Conservation (phyloP, 116 monocot species). For the Iris pallida region DNA sequence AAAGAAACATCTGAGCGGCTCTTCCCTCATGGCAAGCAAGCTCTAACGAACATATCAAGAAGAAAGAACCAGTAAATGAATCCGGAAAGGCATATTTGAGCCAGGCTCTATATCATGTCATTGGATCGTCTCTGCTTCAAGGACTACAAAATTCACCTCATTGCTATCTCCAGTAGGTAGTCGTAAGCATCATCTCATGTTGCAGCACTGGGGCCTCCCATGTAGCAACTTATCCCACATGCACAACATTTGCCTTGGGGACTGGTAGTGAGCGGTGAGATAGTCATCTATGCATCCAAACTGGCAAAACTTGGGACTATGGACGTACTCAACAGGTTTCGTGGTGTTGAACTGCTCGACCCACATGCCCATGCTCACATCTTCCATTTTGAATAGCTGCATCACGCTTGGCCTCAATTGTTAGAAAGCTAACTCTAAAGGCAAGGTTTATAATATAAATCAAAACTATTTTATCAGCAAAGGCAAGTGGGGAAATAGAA, state of each 20-base stretch:
- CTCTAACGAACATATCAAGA: background rate
- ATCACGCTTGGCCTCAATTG: background rate
- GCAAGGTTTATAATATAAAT: background rate
- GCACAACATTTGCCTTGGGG: constrained; percentile 55
- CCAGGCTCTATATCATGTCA: background rate
- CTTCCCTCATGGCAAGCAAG: background rate
- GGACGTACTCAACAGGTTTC: constrained; percentile 38
- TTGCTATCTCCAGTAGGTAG: background rate
- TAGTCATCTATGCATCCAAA: constrained; percentile 59
- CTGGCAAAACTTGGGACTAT: constrained; percentile 43
- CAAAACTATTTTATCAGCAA: background rate
- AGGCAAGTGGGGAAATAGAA: background rate
- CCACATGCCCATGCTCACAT: constrained; percentile 71
- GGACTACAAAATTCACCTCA: constrained; percentile 11
- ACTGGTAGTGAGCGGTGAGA: constrained; percentile 53
- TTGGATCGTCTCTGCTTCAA: background rate
- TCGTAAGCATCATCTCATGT: constrained; percentile 26
- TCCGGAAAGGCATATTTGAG: background rate
- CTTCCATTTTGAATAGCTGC: constrained; percentile 67
- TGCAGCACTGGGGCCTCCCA: constrained; percentile 50
- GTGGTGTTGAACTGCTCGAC: constrained; percentile 50
- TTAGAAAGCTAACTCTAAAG: background rate
- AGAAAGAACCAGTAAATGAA: constrained; percentile 14
- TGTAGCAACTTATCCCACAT: constrained; percentile 48
- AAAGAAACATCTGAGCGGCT: background rate